Conservation (phyloP, 352 stramenopile species). For the Globisporangium cederbergense region DNA sequence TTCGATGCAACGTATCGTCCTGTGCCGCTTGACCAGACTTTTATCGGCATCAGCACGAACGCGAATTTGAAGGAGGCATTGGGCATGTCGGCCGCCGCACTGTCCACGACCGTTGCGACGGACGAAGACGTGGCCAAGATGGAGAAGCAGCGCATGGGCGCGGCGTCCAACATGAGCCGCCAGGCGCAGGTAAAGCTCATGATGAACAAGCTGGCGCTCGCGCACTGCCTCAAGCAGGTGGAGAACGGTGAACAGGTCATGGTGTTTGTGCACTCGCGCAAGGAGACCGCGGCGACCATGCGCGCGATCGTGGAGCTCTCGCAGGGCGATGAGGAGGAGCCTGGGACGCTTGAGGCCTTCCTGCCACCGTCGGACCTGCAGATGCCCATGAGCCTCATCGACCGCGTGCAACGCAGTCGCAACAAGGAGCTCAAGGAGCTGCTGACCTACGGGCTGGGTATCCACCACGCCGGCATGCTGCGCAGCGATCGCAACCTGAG, state of each 20-base stretch:
- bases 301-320: slow-evolving; percentile 90
- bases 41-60: slow-evolving; percentile 94
- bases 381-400: slow-evolving; percentile 46
- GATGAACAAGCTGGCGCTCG: slow-evolving; percentile 84
- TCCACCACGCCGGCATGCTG: slow-evolving; percentile 99
- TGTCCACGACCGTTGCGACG: slow-evolving; percentile 44
- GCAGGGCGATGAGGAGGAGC: slow-evolving; percentile 57
- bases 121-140: slow-evolving; percentile 44
- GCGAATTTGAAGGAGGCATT: slow-evolving; percentile 64
- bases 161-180: slow-evolving; percentile 44
- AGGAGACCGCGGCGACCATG: slow-evolving; percentile 96
- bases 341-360: slow-evolving; percentile 52
- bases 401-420: slow-evolving; percentile 89
- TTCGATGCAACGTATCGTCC: slow-evolving; percentile 98
- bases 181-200: slow-evolving; percentile 65
- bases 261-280: slow-evolving; percentile 99
- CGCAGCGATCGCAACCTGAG: slow-evolving; percentile 92
- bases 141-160: slow-evolving; percentile 29
- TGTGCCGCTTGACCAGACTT: slow-evolving; percentile 98
- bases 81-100: slow-evolving; percentile 37
- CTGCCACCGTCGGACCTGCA: slow-evolving; percentile 51
- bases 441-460: slow-evolving; percentile 92
- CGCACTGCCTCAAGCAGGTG: slow-evolving; percentile 67
- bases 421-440: slow-evolving; percentile 96
- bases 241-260: slow-evolving; percentile 90